A percentile compares a stretch with the other conserved stretches of the same genome.
These are phyloP conservation scores for Oidiodendron maius DNA, from an alignment of 495 filamentous ascomycete species.

Conservation along the genomic window DNA sequence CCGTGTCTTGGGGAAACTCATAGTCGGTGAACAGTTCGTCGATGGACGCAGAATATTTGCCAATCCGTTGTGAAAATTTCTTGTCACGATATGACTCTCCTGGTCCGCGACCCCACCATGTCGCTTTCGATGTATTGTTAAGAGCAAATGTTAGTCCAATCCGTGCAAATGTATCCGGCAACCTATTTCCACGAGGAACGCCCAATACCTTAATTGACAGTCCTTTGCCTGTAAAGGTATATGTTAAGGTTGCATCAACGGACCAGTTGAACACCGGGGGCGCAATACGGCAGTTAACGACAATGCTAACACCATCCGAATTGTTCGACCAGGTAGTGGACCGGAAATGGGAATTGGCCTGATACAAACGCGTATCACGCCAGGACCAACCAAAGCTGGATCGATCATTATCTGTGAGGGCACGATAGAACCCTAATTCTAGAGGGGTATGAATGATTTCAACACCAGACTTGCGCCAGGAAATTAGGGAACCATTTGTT, in stretches of 20 bases:
- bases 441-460: slow-evolving; percentile 39
- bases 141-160: slow-evolving; percentile 50
- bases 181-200: slow-evolving; percentile 25
- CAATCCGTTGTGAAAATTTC: slow-evolving; percentile 50
- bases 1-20: slow-evolving; percentile 62
- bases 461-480: slow-evolving; percentile 19
- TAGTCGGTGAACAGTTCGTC: slow-evolving; percentile 50
- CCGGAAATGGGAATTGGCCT: slow-evolving; percentile 36
- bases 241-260: slow-evolving; percentile 46
- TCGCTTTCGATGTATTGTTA: slow-evolving; percentile 29
- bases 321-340: slow-evolving; percentile 29
- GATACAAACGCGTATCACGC: slow-evolving; percentile 31
- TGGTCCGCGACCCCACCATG: slow-evolving; percentile 62
- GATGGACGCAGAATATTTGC: slow-evolving; percentile 34
- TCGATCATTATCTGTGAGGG: slow-evolving; percentile 61
- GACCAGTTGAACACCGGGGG: slow-evolving; percentile 59
- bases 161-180: slow-evolving; percentile 52
- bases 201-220: slow-evolving; percentile 39
- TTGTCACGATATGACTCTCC: slow-evolving; percentile 58
- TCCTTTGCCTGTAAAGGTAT: slow-evolving; percentile 38
- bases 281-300: slow-evolving; percentile 44
- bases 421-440: slow-evolving; percentile 41
- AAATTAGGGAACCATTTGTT: slow-evolving; percentile 30
- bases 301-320: slow-evolving; percentile 23
- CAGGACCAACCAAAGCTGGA: slow-evolving; percentile 37